Conservation (phyloP, 2,329 filamentous ascomycete genomes). For the Aspergillus brunneoviolaceus region DNA sequence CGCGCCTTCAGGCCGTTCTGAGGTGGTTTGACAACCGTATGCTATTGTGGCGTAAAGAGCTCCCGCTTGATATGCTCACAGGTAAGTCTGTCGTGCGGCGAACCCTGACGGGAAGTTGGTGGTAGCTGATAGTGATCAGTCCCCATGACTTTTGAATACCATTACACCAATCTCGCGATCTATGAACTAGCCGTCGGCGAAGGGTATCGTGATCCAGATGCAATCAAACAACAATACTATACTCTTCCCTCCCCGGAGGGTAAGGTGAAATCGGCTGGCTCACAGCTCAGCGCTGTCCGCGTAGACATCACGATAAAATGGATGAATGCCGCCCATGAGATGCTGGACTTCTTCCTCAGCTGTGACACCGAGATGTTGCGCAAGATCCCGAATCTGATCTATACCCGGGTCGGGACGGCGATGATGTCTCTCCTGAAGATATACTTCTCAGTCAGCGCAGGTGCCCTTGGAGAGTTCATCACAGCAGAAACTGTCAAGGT, state of each 20-base stretch:
- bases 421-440: slow-evolving; percentile 37
- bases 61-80: slow-evolving; percentile 29
- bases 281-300: slow-evolving; percentile 33
- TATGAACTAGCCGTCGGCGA: slow-evolving; percentile 16
- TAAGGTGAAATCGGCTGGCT: slow-evolving; percentile 6
- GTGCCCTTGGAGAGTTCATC: slow-evolving; percentile 32
- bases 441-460: slow-evolving; percentile 33
- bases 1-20: slow-evolving; percentile 34
- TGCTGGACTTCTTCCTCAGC: slow-evolving; percentile 32
- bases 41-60: slow-evolving; percentile 33
- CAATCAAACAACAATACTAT: slow-evolving; percentile 34
- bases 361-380: slow-evolving; percentile 36
- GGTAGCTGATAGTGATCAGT: slow-evolving; percentile 10
- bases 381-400: slow-evolving; percentile 35
- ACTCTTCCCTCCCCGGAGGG: slow-evolving; percentile 30
- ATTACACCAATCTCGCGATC: slow-evolving; percentile 15
- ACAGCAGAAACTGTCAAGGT: slow-evolving; percentile 31
- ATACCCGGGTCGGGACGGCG: slow-evolving; percentile 33
- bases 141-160: slow-evolving; percentile 18
- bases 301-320: slow-evolving; percentile 40
- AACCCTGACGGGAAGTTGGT: background rate
- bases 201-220: slow-evolving; percentile 37
- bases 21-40: slow-evolving; percentile 39
- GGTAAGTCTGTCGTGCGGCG: slow-evolving; percentile 19
- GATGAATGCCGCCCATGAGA: slow-evolving; percentile 37